A percentile compares a stretch with the other conserved stretches of the same genome.
Evolutionary conservation across 1,139 yeast genomes (phyloP).

Genomic region (Groenewaldozyma auringiensis): DNA sequence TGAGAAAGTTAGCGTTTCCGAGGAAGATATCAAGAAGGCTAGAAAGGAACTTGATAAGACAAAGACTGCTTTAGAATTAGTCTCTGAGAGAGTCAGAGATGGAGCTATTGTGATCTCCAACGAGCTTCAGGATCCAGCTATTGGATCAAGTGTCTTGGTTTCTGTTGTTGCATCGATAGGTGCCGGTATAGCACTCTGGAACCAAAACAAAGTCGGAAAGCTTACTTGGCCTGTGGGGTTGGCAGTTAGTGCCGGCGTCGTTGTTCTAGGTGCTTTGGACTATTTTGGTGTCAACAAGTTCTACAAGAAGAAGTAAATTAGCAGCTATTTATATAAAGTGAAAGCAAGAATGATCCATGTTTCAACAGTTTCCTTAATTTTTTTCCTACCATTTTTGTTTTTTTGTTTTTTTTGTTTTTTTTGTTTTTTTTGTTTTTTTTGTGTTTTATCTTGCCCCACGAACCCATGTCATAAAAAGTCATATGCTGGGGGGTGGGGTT

Average conservation of each 20-base stretch:
- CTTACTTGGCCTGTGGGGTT: slow-evolving; percentile 21
- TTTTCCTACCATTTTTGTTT: too few relatives aligned
- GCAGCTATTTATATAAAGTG: too few relatives aligned
- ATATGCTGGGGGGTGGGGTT: too few relatives aligned
- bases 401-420: too few relatives aligned
- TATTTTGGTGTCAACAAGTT: slow-evolving; percentile 25
- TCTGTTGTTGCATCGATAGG: slow-evolving; percentile 26
- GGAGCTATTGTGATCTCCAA: slow-evolving; percentile 17
- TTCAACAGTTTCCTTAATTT: background rate
- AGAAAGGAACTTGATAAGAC: slow-evolving; percentile 8
- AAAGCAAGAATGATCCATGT: background rate
- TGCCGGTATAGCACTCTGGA: slow-evolving; percentile 23
- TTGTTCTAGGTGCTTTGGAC: slow-evolving; percentile 24
- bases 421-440: too few relatives aligned
- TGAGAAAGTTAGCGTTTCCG: slow-evolving; percentile 16
- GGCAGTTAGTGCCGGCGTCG: slow-evolving; percentile 24
- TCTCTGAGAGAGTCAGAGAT: slow-evolving; percentile 12
- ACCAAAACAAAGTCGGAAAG: slow-evolving; percentile 26
- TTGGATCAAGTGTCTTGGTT: slow-evolving; percentile 24
- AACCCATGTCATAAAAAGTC: too few relatives aligned
- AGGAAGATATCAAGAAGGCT: slow-evolving; percentile 12
- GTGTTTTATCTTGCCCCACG: too few relatives aligned
- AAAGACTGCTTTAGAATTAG: slow-evolving; percentile 11
- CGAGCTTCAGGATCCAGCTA: slow-evolving; percentile 27
- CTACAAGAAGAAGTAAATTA: slow-evolving; percentile 7